A percentile compares a stretch with the other conserved stretches of the same genome.
Evolutionary conservation across 2,329 filamentous ascomycete species (phyloP).

Genomic region (Scorias spongiosa): DNA sequence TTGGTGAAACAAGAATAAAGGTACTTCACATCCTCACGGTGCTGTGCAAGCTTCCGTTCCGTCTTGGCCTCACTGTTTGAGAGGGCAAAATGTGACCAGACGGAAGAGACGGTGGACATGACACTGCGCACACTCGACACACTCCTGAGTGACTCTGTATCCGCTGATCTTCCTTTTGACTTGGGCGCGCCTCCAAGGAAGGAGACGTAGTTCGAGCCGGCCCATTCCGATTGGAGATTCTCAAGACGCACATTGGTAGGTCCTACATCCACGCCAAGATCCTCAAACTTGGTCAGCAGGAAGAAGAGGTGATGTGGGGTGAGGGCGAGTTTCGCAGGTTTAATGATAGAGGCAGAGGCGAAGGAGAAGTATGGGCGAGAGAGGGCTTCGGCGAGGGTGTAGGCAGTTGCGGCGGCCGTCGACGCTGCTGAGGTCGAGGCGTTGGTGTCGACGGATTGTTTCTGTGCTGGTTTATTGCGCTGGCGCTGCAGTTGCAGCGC

Average conservation of each 20-base stretch:
- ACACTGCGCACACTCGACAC: constrained; percentile 94
- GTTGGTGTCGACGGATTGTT: constrained; percentile 2
- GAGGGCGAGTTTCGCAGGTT: constrained; percentile 79
- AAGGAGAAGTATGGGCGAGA: constrained; percentile 77
- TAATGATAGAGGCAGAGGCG: constrained; percentile 59
- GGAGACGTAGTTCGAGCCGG: constrained; percentile 85
- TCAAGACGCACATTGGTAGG: constrained; percentile 94
- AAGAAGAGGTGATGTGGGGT: constrained; percentile 97
- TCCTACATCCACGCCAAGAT: constrained; percentile 75
- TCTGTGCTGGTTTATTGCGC: constrained; percentile 44
- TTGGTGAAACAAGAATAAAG: constrained; percentile 97
- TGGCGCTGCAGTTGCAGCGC: constrained; percentile 75
- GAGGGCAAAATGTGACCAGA: constrained; percentile 82
- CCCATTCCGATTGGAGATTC: constrained; percentile 77
- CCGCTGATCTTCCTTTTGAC: constrained; percentile 67
- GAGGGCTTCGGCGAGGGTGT: constrained; percentile 64
- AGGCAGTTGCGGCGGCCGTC: constrained; percentile 48
- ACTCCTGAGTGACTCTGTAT: constrained; percentile 82
- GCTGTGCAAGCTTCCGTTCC: constrained; percentile 75
- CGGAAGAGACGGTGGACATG: constrained; percentile 87
- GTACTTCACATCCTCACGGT: constrained; percentile 83
- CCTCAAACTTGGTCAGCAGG: constrained; percentile 86
- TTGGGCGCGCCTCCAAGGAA: constrained; percentile 76
- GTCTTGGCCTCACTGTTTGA: constrained; percentile 67
- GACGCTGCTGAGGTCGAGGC: constrained; percentile 22